Base-by-base conservation (phyloP, 192 early-diverging fungal species). In the Phlyctochytrium arcticum region DNA sequence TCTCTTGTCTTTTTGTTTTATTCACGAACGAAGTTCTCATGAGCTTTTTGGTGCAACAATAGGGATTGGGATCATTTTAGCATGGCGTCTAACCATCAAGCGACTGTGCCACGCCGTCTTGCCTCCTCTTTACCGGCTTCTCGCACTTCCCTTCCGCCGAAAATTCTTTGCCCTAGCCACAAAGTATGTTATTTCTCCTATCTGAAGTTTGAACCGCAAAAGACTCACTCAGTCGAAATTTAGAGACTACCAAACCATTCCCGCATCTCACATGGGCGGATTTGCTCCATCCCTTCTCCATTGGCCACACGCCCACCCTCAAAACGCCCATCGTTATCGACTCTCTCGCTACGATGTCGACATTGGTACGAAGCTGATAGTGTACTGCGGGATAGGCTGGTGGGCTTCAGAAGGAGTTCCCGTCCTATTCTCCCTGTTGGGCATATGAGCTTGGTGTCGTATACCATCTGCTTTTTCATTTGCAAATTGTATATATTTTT, bases 341-440 rank as follows among this genome's bases (percentile, higher is more conserved):
- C 62, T 76, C 7, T 56, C 60, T 6, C 21, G 67, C 17, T 69
- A 68, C 23, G 68, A 71, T 19, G 57, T 65, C 49, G 56, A 66
- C 27, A 69, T 49, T 42, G 35, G 59, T 9, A 50, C 63, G 4
- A 57, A 66, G 19, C 39, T 65, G n/a, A 51, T 68, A 27, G 63
- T 76, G 12, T 76, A 76, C 39, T 65, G 47, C 57, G 70, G 70
- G 7, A 76, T 76, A 33, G 75, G 67, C 7, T 64, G 68, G 58
- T 26, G 68, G 15, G 70, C 75, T 3, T 49, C 65, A 6, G 66
- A 76, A 32, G 46, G 27, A 6, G 39, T 66, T 4, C 70, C 70
- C 17, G 46, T 55, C 24, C 19, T 68, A n/a, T 76, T 71, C 57
- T 36, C 30, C 4, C 19, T 59, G 19, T 21, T 68, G 9, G 30